These are phyloP conservation scores for Pseudogymnoascus sp. DNA, from an alignment of 2,329 filamentous ascomycete genomes.

Conservation along the genomic window DNA sequence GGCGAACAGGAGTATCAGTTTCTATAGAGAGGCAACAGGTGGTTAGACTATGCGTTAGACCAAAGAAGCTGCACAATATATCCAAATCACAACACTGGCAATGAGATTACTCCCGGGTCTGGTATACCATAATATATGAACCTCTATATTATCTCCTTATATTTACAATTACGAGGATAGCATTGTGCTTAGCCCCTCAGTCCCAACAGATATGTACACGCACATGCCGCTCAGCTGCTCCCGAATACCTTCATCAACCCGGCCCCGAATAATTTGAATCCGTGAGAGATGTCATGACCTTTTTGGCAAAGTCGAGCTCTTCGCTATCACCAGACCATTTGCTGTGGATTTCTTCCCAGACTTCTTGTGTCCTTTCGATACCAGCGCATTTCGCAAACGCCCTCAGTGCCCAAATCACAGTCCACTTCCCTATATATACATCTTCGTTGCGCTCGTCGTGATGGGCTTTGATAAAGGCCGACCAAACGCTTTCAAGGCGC, in stretches of 20 bases:
- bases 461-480: conserved; percentile 52
- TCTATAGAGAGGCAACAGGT: conserved; percentile 79
- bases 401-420: conserved; percentile 52
- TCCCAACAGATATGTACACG: not conserved
- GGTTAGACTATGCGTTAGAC: conserved; percentile 18
- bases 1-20: conserved; percentile 66
- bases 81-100: not conserved
- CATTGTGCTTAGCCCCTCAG: not conserved
- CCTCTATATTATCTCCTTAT: not conserved
- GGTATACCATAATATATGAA: not conserved
- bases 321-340: conserved; percentile 26
- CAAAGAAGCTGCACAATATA: conserved; percentile 1
- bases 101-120: not conserved
- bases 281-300: conserved; percentile 18
- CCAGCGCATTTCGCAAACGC: conserved; percentile 50
- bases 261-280: conserved; percentile 10
- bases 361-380: conserved; percentile 21
- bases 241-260: not conserved
- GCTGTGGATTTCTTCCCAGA: conserved; percentile 27
- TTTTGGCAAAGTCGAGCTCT: conserved; percentile 27
- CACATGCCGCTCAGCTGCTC: not conserved
- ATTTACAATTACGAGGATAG: conserved; percentile 1
- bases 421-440: conserved; percentile 51
- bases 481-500: conserved; percentile 62
- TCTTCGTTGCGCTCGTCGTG: conserved; percentile 36